A percentile compares a stretch with the other conserved stretches of the same genome.
These are phyloP conservation scores for Colletotrichum truncatum DNA, from an alignment of 2,329 filamentous ascomycete genomes.

Conservation along the genomic window DNA sequence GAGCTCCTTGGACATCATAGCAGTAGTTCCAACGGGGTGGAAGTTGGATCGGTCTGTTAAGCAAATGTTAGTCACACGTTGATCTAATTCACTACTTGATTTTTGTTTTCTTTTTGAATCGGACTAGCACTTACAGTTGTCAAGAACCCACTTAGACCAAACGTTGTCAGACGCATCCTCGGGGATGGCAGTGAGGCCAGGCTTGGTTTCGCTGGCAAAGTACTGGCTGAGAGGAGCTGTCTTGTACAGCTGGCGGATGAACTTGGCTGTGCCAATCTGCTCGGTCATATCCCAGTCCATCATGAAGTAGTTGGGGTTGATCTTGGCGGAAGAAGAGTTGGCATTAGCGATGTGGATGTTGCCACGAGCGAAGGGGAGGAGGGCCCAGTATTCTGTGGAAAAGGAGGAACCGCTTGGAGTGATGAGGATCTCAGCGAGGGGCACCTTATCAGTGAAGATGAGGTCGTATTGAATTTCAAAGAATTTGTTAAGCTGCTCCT, in stretches of 20 bases:
- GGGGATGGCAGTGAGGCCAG: conserved; percentile 36
- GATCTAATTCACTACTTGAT: accelerated
- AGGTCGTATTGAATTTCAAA: conserved; percentile 56
- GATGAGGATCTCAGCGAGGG: conserved; percentile 57
- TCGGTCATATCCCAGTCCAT: conserved; percentile 46
- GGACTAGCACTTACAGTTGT: conserved; percentile 21
- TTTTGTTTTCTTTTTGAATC: no score
- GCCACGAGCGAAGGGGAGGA: conserved; percentile 50
- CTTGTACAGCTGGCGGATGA: conserved; percentile 42
- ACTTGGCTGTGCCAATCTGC: conserved; percentile 38
- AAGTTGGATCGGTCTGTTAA: conserved; percentile 41
- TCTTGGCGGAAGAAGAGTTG: conserved; percentile 40
- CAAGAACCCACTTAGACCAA: conserved; percentile 16
- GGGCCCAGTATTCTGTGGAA: conserved; percentile 46
- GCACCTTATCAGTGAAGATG: conserved; percentile 54
- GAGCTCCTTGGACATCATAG: conserved; percentile 59
- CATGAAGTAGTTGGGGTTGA: conserved; percentile 46
- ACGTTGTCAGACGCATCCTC: conserved; percentile 38
- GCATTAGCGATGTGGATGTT: conserved; percentile 50
- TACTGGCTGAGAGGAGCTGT: conserved; percentile 36
- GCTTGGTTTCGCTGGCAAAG: conserved; percentile 32
- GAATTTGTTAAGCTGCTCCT: conserved; percentile 44
- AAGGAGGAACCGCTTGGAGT: conserved; percentile 39
- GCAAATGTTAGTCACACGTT: not conserved
- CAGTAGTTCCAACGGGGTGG: conserved; percentile 56